Evolutionary conservation across 768 basidiomycete genomes (phyloP).

Genomic region (Mycena capillaripes): DNA sequence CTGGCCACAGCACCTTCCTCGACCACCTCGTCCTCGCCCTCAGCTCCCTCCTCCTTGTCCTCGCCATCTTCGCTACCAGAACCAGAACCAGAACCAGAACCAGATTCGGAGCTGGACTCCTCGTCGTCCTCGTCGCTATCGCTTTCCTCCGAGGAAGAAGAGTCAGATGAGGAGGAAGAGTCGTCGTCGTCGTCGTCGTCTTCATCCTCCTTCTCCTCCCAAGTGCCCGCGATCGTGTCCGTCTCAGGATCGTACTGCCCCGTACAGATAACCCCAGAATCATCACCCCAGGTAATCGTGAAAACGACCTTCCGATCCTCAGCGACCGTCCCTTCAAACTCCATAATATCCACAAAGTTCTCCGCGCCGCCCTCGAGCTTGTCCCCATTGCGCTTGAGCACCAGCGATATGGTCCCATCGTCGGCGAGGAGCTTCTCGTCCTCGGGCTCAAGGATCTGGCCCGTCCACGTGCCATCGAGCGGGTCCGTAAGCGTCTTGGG

Average conservation of each 20-base stretch:
- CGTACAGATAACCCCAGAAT: slow-evolving; percentile 9
- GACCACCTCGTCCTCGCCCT: background rate
- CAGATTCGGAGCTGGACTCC: background rate
- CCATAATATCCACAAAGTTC: slow-evolving; percentile 8
- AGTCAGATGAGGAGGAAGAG: too few species aligned
- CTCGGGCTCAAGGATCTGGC: background rate
- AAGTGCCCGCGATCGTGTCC: slow-evolving; percentile 19
- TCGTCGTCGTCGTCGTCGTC: background rate
- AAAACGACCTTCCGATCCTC: slow-evolving; percentile 15
- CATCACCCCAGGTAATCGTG: slow-evolving; percentile 27
- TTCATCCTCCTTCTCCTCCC: slow-evolving; percentile 8
- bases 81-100: background rate
- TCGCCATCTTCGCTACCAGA: background rate
- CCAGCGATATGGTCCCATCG: slow-evolving; percentile 21
- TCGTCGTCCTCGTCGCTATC: background rate
- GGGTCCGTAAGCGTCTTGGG: slow-evolving; percentile 8
- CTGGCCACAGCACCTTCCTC: background rate
- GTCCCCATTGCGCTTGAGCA: slow-evolving; percentile 21
- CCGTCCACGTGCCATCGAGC: slow-evolving; percentile 29
- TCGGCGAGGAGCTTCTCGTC: background rate
- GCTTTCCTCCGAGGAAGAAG: background rate
- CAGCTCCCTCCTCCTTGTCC: background rate
- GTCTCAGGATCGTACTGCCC: slow-evolving; percentile 26
- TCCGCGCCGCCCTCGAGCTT: slow-evolving; percentile 23
- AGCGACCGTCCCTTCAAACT: slow-evolving; percentile 19